These are phyloP conservation scores for Ascochyta koolunga DNA, from an alignment of 2,329 filamentous ascomycete genomes.

Conservation along the genomic window DNA sequence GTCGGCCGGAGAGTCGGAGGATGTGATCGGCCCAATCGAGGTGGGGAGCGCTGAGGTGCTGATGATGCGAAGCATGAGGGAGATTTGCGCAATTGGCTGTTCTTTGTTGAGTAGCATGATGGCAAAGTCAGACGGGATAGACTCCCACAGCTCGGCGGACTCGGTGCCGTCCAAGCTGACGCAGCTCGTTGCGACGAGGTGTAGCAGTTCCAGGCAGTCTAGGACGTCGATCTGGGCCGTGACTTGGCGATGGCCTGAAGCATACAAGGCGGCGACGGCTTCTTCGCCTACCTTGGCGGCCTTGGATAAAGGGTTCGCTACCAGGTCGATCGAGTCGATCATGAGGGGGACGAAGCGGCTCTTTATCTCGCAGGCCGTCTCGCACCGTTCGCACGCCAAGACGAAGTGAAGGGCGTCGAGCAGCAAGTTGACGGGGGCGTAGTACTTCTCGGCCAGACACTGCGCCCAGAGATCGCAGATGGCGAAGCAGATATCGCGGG, in stretches of 20 bases:
- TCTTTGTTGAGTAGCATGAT: conserved; percentile 71
- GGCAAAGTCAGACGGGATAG: conserved; percentile 70
- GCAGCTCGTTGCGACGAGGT: conserved; percentile 67
- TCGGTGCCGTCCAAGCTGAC: conserved; percentile 49
- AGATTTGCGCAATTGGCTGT: conserved; percentile 68
- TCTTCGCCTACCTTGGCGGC: conserved; percentile 41
- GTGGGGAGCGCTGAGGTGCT: conserved; percentile 67
- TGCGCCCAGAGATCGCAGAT: conserved; percentile 71
- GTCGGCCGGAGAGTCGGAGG: conserved; percentile 51
- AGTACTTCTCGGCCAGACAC: conserved; percentile 68
- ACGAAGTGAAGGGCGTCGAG: conserved; percentile 69
- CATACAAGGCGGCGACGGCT: conserved; percentile 32
- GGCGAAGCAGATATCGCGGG: conserved; percentile 68
- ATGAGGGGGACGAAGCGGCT: conserved; percentile 59
- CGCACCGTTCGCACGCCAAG: conserved; percentile 65
- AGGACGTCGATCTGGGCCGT: conserved; percentile 68
- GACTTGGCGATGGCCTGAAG: conserved; percentile 51
- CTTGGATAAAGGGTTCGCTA: conserved; percentile 57
- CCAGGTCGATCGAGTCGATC: conserved; percentile 58
- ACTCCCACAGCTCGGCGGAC: conserved; percentile 67
- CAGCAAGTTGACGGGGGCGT: conserved; percentile 69
- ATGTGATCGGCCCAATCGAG: conserved; percentile 69
- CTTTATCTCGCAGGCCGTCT: conserved; percentile 65
- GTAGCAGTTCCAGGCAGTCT: conserved; percentile 69
- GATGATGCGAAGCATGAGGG: conserved; percentile 69